Conservation (phyloP, 371 early-diverging fungal species). For the Mortierella sp. region DNA sequence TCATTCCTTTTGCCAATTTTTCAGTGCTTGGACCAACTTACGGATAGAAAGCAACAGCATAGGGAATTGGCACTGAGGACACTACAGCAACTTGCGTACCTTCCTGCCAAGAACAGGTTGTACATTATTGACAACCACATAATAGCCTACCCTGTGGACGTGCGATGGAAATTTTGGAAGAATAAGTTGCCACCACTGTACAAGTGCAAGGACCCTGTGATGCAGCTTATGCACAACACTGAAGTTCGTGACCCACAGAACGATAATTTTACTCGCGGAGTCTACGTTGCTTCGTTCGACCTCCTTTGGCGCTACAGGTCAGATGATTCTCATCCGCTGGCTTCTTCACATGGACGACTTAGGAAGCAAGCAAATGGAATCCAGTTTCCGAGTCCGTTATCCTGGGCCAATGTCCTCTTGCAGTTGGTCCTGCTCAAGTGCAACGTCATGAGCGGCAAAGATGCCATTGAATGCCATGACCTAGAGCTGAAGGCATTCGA, state of each 20-base stretch:
- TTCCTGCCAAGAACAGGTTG: background rate
- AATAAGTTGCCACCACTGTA: background rate
- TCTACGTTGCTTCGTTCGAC: constrained; percentile 23
- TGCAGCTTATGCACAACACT: background rate
- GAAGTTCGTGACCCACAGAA: background rate
- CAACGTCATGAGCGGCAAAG: background rate
- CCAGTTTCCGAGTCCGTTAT: background rate
- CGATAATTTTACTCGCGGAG: constrained; percentile 14
- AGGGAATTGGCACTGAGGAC: background rate
- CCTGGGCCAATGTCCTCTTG: constrained; percentile 5
- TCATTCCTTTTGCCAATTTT: background rate
- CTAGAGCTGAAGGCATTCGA: constrained; percentile 8
- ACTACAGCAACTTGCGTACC: background rate
- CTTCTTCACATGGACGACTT: background rate
- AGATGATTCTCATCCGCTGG: background rate
- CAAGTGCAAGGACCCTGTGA: constrained; percentile 10
- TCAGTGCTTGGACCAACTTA: background rate
- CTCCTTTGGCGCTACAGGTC: constrained; percentile 10
- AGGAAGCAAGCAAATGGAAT: background rate
- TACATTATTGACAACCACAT: constrained; percentile 12
- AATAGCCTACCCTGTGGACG: constrained; percentile 9
- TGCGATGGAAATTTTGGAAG: constrained; percentile 7
- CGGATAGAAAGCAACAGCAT: background rate
- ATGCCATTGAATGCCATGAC: constrained; percentile 7
- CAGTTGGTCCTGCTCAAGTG: constrained; percentile 6